A percentile compares a stretch with the other conserved stretches of the same genome.
Evolutionary conservation across 805 yeast species (phyloP).

Genomic region (Vanderwaltozyma yarrowii): DNA sequence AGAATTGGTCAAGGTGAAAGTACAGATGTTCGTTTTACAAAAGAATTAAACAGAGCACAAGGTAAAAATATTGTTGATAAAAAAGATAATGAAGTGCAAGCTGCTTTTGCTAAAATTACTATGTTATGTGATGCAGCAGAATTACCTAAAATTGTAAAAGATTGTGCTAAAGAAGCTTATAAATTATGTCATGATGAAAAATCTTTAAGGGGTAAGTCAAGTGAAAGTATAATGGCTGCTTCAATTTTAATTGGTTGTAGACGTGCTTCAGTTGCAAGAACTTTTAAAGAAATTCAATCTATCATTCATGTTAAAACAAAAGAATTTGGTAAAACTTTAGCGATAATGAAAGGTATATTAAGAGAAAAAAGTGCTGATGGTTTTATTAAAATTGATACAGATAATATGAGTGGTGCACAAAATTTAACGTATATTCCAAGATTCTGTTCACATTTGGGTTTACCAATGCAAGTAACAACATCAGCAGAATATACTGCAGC

Average conservation of each 20-base stretch:
- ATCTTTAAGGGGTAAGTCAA: conserved; percentile 79
- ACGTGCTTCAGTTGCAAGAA: conserved; percentile 85
- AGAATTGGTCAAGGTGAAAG: conserved; percentile 83
- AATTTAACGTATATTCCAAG: conserved; percentile 94
- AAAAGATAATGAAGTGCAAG: conserved; percentile 76
- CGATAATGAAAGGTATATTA: conserved; percentile 64
- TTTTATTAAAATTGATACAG: conserved; percentile 32
- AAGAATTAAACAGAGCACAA: conserved; percentile 87
- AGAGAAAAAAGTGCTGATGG: conserved; percentile 34
- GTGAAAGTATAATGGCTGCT: conserved; percentile 93
- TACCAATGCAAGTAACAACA: conserved; percentile 72
- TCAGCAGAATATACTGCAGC: conserved; percentile 91
- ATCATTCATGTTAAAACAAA: conserved; percentile 87
- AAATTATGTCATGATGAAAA: conserved; percentile 83
- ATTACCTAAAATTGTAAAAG: conserved; percentile 89
- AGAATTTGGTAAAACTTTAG: conserved; percentile 88
- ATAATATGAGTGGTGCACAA: conserved; percentile 57
- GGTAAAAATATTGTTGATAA: conserved; percentile 75
- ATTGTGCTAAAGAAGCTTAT: conserved; percentile 94
- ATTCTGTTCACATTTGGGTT: conserved; percentile 90
- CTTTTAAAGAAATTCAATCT: conserved; percentile 93
- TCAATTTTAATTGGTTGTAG: conserved; percentile 91
- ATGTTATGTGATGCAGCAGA: conserved; percentile 97
- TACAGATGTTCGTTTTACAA: conserved; percentile 76
- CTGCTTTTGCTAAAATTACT: conserved; percentile 83